phyloP scores from a whole-genome alignment of 257 asterid species.

The Nyctanthes arbortristis region DNA sequence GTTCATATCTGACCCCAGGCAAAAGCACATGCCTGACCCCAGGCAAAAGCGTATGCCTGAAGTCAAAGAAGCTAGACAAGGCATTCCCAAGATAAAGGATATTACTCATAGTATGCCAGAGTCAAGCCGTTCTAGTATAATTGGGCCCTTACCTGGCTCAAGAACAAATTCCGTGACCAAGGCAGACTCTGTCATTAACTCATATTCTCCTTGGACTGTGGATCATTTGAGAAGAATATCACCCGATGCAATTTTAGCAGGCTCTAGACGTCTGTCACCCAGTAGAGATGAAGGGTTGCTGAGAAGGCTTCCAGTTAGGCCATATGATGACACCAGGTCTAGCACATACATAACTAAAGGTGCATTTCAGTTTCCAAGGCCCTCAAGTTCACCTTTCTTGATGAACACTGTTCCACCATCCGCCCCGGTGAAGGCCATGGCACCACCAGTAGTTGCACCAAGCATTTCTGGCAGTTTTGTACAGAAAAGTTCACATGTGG shows the following conservation, averaged over 20 bases:
- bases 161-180: slow-evolving; percentile 44
- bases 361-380: slow-evolving; percentile 53
- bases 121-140: slow-evolving; percentile 33
- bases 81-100: slow-evolving; percentile 41
- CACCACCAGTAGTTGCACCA: slow-evolving; percentile 42
- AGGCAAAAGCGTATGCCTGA: slow-evolving; percentile 37
- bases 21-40: no score
- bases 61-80: slow-evolving; percentile 27
- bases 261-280: slow-evolving; percentile 56
- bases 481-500: slow-evolving; percentile 63
- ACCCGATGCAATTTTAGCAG: slow-evolving; percentile 47
- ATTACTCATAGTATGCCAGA: slow-evolving; percentile 44
- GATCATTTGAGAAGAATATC: slow-evolving; percentile 75
- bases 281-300: slow-evolving; percentile 56
- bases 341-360: slow-evolving; percentile 53
- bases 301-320: slow-evolving; percentile 44
- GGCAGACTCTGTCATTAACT: slow-evolving; percentile 42
- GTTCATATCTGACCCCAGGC: slow-evolving; percentile 35
- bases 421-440: slow-evolving; percentile 46
- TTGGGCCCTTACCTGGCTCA: slow-evolving; percentile 26
- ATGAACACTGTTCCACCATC: slow-evolving; percentile 50
- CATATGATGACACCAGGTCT: slow-evolving; percentile 56
- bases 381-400: slow-evolving; percentile 44
- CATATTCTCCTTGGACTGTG: slow-evolving; percentile 78
- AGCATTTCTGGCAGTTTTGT: slow-evolving; percentile 46